phyloP scores from a whole-genome alignment of 31 red algal genomes.

The Pterothamnion heteromorphum region DNA sequence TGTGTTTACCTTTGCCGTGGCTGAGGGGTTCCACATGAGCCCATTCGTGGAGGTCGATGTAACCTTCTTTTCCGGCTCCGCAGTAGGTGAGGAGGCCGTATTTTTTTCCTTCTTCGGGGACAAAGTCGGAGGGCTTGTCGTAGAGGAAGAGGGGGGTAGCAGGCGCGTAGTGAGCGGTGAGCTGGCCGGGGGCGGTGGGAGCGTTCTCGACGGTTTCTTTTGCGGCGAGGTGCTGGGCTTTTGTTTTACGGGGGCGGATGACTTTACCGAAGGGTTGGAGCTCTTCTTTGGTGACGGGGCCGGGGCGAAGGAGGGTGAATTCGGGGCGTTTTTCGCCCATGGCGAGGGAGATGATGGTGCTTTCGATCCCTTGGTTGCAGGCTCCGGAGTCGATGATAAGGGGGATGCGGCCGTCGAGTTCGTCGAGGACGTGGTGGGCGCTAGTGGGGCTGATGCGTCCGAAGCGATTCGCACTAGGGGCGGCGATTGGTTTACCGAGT shows the following conservation, averaged over 20 bases:
- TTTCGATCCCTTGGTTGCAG: not conserved
- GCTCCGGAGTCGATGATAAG: not conserved
- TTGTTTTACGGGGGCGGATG: not conserved
- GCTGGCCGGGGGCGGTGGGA: not conserved
- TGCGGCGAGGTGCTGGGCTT: not conserved
- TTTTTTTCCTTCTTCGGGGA: not conserved
- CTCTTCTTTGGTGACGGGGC: not conserved
- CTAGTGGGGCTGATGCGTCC: conserved; percentile 72
- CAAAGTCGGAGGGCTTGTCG: not conserved
- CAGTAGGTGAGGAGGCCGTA: not conserved
- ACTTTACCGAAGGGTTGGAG: not conserved
- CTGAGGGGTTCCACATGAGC: not conserved
- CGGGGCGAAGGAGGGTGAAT: not conserved
- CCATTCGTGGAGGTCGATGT: not conserved
- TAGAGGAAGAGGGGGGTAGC: not conserved
- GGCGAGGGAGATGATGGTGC: not conserved
- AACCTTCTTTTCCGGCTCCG: not conserved
- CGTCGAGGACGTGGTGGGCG: no score
- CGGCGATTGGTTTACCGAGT: conserved; percentile 64
- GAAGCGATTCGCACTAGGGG: conserved; percentile 74
- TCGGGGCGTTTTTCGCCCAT: not conserved
- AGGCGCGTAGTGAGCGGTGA: not conserved
- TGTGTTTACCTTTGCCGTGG: not conserved
- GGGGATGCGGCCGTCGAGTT: not conserved
- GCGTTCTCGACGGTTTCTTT: not conserved